Conservation (phyloP, 2,329 filamentous ascomycete species). For the Botrytis fragariae region DNA sequence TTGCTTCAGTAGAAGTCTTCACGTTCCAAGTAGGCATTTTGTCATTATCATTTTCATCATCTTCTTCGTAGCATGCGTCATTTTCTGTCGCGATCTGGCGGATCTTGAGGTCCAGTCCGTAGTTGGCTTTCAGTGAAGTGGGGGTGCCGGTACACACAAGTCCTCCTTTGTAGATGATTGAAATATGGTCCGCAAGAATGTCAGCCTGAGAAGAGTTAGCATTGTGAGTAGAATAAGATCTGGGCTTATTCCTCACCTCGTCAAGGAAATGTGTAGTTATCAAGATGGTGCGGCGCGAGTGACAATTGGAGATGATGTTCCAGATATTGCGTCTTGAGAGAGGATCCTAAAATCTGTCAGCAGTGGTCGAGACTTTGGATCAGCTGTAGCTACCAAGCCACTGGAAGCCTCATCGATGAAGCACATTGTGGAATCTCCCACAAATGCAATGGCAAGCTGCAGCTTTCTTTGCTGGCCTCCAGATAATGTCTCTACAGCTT, state of each 20-base stretch:
- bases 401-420: conserved; percentile 66
- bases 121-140: background rate
- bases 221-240: background rate
- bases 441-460: conserved; percentile 67
- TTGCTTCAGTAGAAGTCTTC: background rate
- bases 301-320: conserved; percentile 64
- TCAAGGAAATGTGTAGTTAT: background rate
- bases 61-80: background rate
- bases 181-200: background rate
- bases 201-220: background rate
- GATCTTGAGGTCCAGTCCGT: background rate
- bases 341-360: conserved; percentile 43
- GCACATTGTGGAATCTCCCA: conserved; percentile 61
- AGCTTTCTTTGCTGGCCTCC: conserved; percentile 67
- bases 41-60: background rate
- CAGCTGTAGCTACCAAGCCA: conserved; percentile 46
- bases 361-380: background rate
- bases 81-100: background rate
- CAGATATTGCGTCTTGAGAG: conserved; percentile 64
- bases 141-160: background rate
- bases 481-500: conserved; percentile 53
- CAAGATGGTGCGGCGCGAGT: conserved; percentile 55
- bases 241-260: background rate
- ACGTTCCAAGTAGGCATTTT: background rate
- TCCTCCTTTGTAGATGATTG: background rate